Evolutionary conservation across 1,284 basidiomycete genomes (phyloP), one percentile per base, ranked within the genome.

Genomic region (Leccinum cinnamomeum): DNA sequence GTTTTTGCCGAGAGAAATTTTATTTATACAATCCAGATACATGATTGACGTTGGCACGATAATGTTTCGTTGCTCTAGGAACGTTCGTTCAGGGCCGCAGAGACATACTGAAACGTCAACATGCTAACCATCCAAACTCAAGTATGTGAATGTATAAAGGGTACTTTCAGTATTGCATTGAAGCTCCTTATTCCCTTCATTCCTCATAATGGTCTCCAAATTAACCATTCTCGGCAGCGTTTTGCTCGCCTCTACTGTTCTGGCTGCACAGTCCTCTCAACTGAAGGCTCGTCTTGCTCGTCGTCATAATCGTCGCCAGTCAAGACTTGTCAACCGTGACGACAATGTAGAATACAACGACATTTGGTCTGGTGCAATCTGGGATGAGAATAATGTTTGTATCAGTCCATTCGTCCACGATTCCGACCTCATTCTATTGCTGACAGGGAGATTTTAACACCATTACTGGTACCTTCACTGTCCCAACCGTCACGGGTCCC

Each of bases 301-400:
- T 33, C 70, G 59, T 53, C 56, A 59, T 55, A 53, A 61, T 57
- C 48, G 25, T 28, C 66, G 62, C 41, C 69, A 62, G 41, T 20
- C 44, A 10, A 53, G 57, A 16, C 64, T 59, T 20, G 6, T 60
- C 25, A 50, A 56, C 41, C 62, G 23, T 20, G 0, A 70, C 7
- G 60, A 61, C 3, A 5, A 59, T 28, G 59, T 62, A 50, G 14
- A 51, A 25, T 68, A 72, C 54, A 66, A 60, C 28, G 44, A 30
- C 11, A 64, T 57, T 51, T 73, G 70, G 68, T 57, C 71, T 50
- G 69, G 70, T 53, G 67, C 64, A 51, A 37, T 63, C 25, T 59
- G 33, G 66, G 53, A 0, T 0, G 46, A 62, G 62, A 33, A 12
- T 54, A 10, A n/a, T 3, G 70, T 72, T 56, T 14, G 59, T 63